Evolutionary conservation across 2,329 filamentous ascomycete species (phyloP), one percentile per base, ranked within the genome.

Genomic region (Diaporthe helianthi): DNA sequence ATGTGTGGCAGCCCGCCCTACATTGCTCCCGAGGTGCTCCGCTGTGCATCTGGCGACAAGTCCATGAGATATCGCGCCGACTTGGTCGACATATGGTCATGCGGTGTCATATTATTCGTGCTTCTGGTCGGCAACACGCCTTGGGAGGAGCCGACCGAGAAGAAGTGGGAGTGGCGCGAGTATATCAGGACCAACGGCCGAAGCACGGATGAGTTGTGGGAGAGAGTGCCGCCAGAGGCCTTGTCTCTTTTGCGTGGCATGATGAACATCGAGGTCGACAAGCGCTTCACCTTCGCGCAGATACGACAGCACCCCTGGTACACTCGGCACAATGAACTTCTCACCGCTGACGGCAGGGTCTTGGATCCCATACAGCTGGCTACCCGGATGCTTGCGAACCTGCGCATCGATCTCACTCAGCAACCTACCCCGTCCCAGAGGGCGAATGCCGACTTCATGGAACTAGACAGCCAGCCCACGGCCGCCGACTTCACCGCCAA

Each of bases 1-100:
- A 92, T 98, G 73, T 99, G 96, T 77, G 96, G 96, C 8, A 97
- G 94, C 75, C 96, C 96, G 24, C 96, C 96, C 0, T 99, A 99
- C 76, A 98, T 99, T 76, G 96, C 96, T 0, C 96, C 97, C 0
- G 96, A 99, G 80, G 96, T 99, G 33, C 83, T 91, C 31, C 82
- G 80, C 70, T 91, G 84, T 75, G 80, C 83, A 33, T 78, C 82
- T 70, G 71, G 60, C 13, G 82, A 85, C 70, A 85, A 83, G 76
- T 82, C 85, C 31, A 75, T 78, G 58, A 89, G 91, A 67, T 95
- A 95, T 76, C 85, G 87, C 36, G 90, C 94, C 9, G 93, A 98
- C 71, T 81, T 93, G 51, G 93, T 93, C 46, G 96, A 99, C 77
- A 91, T 99, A 68, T 99, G 97, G 97, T 98, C 94, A 19, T 98